Evolutionary conservation across 306 rosid species (phyloP).

Genomic region (Cicer bijugum): DNA sequence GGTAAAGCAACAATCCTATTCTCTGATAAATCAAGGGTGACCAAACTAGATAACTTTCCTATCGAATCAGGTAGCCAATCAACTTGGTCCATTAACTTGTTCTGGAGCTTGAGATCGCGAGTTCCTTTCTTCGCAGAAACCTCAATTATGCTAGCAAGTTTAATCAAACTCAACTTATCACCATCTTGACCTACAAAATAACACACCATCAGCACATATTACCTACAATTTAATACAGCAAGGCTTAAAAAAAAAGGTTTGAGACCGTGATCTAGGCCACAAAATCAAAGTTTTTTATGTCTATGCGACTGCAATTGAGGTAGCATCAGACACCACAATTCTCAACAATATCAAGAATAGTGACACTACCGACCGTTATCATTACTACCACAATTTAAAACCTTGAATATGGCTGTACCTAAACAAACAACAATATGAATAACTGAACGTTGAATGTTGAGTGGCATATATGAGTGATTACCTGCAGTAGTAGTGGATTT

Average conservation of each 20-base stretch:
- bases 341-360: not conserved
- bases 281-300: not conserved
- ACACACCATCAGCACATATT: conserved; percentile 38
- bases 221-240: not conserved
- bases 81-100: conserved; percentile 73
- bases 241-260: not conserved
- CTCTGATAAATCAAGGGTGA: conserved; percentile 81
- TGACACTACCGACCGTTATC: not conserved
- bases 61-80: conserved; percentile 90
- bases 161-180: conserved; percentile 77
- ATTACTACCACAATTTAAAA: not conserved
- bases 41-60: conserved; percentile 77
- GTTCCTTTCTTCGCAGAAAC: conserved; percentile 76
- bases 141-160: conserved; percentile 80
- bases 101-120: conserved; percentile 63
- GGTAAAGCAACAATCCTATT: conserved; percentile 75
- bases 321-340: not conserved
- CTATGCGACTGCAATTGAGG: not conserved
- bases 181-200: conserved; percentile 72
- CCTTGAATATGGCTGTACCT: not conserved
- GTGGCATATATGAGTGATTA: conserved; percentile 35
- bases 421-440: conserved; percentile 17
- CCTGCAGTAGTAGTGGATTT: conserved; percentile 54
- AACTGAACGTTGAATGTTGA: conserved; percentile 8
- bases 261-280: not conserved